A percentile compares a stretch with the other conserved stretches of the same genome.
Conservation (phyloP, 805 yeast genomes). For the Wickerhamomyces ciferrii region DNA sequence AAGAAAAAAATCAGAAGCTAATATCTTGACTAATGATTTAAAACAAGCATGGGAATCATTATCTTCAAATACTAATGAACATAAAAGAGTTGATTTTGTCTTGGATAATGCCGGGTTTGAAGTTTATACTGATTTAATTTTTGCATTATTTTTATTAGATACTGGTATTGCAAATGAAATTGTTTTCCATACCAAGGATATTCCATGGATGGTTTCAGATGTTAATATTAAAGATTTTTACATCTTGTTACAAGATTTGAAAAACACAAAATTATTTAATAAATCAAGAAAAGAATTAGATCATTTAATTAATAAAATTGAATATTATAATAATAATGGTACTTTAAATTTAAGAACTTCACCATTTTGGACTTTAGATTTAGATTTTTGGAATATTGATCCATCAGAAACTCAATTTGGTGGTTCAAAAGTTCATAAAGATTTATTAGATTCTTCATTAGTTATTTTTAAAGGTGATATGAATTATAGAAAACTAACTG, state of each 20-base stretch:
- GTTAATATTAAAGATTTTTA: constrained; percentile 81
- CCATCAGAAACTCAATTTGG: constrained; percentile 46
- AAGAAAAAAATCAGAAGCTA: constrained; percentile 73
- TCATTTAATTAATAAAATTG: constrained; percentile 40
- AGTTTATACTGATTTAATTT: constrained; percentile 76
- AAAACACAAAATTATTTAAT: constrained; percentile 45
- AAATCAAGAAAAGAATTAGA: constrained; percentile 39
- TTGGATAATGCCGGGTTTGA: constrained; percentile 96
- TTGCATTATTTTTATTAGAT: constrained; percentile 65
- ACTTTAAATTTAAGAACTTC: constrained; percentile 48
- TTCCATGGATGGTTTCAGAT: constrained; percentile 98
- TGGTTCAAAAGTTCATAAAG: constrained; percentile 57
- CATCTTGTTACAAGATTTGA: constrained; percentile 50
- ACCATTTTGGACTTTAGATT: constrained; percentile 82
- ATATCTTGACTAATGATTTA: constrained; percentile 75
- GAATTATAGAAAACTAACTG: constrained; percentile 91
- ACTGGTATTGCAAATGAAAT: constrained; percentile 58
- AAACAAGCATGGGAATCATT: constrained; percentile 52
- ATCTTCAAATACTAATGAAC: constrained; percentile 9
- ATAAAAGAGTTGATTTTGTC: constrained; percentile 65
- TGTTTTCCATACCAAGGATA: constrained; percentile 79
- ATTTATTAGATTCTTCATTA: constrained; percentile 58
- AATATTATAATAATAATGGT: constrained; percentile 39
- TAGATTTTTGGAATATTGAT: constrained; percentile 68
- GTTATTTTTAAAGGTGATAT: constrained; percentile 92